phyloP scores from a whole-genome alignment of 805 yeast species.

The Isabelozyma heimii region DNA sequence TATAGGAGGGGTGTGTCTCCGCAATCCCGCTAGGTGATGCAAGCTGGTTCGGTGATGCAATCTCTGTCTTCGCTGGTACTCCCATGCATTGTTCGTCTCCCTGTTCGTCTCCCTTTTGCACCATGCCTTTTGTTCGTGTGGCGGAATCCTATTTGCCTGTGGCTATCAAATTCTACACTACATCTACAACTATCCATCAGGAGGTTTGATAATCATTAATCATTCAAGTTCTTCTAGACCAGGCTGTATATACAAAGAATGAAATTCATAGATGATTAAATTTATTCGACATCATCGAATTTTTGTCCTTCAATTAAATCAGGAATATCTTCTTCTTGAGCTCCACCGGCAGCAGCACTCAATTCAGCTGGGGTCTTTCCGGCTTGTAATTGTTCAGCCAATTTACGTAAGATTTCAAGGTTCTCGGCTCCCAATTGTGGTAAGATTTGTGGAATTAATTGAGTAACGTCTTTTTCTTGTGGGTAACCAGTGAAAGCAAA shows the following conservation, averaged over 20 bases:
- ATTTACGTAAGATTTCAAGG: slow-evolving; percentile 79
- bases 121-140: too few relatives aligned
- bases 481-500: slow-evolving; percentile 94
- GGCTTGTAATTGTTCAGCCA: slow-evolving; percentile 84
- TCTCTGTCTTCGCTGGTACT: too few relatives aligned
- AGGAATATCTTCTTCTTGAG: slow-evolving; percentile 63
- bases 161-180: too few relatives aligned
- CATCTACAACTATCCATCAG: too few relatives aligned
- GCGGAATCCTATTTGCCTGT: too few relatives aligned
- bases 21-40: too few relatives aligned
- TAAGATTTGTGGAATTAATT: slow-evolving; percentile 89
- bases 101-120: too few relatives aligned
- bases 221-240: neutral
- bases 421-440: slow-evolving; percentile 97
- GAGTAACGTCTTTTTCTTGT: slow-evolving; percentile 88
- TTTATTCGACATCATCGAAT: slow-evolving; percentile 60
- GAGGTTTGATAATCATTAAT: neutral
- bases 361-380: slow-evolving; percentile 49
- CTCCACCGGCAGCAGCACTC: slow-evolving; percentile 44
- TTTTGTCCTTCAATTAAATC: slow-evolving; percentile 87
- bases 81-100: too few relatives aligned
- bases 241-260: neutral
- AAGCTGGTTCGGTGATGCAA: too few relatives aligned
- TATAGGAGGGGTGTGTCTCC: too few relatives aligned
- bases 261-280: slow-evolving; percentile 1